Percentiles rank a stretch among this genome's conserved stretches.
Evolutionary conservation across 2,329 filamentous ascomycete genomes (phyloP).

Genomic region (Westerdykella aurantiaca): DNA sequence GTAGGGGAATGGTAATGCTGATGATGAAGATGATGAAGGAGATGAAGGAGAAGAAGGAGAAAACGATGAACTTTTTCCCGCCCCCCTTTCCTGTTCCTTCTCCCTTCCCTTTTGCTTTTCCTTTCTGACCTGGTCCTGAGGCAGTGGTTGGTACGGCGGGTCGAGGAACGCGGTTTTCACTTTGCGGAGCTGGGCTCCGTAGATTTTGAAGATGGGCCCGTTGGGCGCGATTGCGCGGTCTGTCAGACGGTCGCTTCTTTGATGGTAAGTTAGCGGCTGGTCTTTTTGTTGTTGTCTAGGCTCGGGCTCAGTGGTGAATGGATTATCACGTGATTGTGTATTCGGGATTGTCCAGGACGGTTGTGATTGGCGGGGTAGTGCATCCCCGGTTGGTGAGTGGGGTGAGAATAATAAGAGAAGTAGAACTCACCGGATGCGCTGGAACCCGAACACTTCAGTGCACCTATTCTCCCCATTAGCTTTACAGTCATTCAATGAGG

Average conservation of each 20-base stretch:
- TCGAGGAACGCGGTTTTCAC: slow-evolving; percentile 26
- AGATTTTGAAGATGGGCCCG: slow-evolving; percentile 28
- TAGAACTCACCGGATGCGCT: slow-evolving; percentile 13
- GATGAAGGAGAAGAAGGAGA: too few relatives aligned
- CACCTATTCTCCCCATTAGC: too few relatives aligned
- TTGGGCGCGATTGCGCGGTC: slow-evolving; percentile 6
- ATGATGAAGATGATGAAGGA: too few relatives aligned
- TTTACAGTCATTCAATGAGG: too few relatives aligned
- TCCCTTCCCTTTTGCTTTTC: too few relatives aligned
- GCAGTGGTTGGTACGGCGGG: too few relatives aligned
- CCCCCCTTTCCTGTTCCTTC: background rate
- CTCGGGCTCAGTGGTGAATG: background rate
- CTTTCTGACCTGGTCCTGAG: too few relatives aligned
- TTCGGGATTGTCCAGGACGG: background rate
- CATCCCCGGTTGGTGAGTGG: background rate
- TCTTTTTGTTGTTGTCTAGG: background rate
- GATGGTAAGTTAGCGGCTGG: background rate
- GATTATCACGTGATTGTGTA: too few relatives aligned
- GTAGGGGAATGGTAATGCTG: slow-evolving; percentile 14
- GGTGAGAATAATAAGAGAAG: background rate
- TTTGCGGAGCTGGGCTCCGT: slow-evolving; percentile 21
- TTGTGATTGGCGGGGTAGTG: background rate
- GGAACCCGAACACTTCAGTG: slow-evolving; percentile 17
- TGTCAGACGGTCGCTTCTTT: slow-evolving; percentile 15
- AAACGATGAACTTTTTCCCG: slow-evolving; percentile 20